phyloP scores from a whole-genome alignment of 176 grass and related monocot species.

The Lolium multiflorum region DNA sequence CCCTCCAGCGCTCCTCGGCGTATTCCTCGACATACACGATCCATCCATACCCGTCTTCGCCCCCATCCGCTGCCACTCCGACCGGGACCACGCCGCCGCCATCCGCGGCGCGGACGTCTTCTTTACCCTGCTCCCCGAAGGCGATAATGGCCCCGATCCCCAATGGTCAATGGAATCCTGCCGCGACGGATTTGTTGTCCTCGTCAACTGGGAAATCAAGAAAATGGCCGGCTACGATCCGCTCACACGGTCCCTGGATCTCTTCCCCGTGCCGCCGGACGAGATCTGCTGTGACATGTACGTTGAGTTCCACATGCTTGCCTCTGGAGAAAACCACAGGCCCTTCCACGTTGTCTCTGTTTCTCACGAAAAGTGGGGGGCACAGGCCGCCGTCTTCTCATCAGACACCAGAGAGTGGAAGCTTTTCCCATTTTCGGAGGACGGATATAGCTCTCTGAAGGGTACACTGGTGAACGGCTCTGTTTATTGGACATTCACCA shows the following conservation, averaged over 20 bases:
- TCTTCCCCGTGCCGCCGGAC: not conserved
- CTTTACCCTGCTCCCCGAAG: not conserved
- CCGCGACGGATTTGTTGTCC: not conserved
- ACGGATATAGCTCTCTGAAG: not conserved
- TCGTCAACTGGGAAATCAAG: not conserved
- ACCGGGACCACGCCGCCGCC: not conserved
- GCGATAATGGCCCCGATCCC: not conserved
- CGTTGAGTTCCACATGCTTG: not conserved
- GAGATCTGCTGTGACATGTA: not conserved
- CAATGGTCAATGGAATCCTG: not conserved
- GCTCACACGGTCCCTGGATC: not conserved
- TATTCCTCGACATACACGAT: not conserved
- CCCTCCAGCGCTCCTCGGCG: not conserved
- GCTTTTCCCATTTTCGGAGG: not conserved
- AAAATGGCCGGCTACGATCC: not conserved
- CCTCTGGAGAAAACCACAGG: not conserved
- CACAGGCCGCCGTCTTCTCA: not conserved
- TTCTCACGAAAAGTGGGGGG: not conserved
- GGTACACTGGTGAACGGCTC: not conserved
- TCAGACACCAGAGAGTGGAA: not conserved
- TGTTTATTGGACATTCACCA: not conserved
- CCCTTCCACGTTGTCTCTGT: not conserved
- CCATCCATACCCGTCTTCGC: not conserved
- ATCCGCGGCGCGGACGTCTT: slow-evolving; percentile 2
- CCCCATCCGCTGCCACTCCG: not conserved